Percentiles rank a stretch among this genome's conserved stretches.
phyloP scores from a whole-genome alignment of 305 asterid genomes.

The Lippia alba region DNA sequence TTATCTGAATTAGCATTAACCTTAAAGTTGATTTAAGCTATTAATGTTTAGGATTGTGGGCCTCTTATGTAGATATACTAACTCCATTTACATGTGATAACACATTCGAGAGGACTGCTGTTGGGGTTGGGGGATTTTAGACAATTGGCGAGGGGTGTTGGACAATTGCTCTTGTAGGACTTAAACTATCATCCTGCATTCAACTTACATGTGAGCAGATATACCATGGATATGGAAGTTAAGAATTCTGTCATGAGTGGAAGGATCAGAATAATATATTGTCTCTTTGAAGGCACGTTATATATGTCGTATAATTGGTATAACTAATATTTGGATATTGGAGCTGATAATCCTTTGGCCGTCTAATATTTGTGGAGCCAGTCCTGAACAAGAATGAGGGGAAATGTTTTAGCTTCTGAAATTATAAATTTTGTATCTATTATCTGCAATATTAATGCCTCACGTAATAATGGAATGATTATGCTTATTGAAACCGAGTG shows the following conservation, averaged over 20 bases:
- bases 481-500: constrained; percentile 1
- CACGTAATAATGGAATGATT: constrained; percentile 12
- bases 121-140: constrained; percentile 41
- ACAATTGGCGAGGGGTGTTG: constrained; percentile 36
- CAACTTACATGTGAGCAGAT: constrained; percentile 36
- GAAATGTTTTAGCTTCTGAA: constrained; percentile 22
- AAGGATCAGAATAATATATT: constrained; percentile 16
- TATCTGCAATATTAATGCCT: constrained; percentile 18
- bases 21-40: constrained; percentile 10
- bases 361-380: neutral
- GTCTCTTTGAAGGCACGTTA: neutral
- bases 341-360: neutral
- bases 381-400: neutral
- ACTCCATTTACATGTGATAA: constrained; percentile 44
- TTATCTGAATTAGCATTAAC: constrained; percentile 19
- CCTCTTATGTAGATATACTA: constrained; percentile 34
- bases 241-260: constrained; percentile 12
- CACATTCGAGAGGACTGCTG: constrained; percentile 43
- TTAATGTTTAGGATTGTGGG: constrained; percentile 33
- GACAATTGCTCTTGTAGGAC: constrained; percentile 57
- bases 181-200: constrained; percentile 41
- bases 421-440: neutral
- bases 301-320: constrained; percentile 10
- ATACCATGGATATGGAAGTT: constrained; percentile 28
- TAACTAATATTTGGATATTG: constrained; percentile 8